Evolutionary conservation across 768 basidiomycete genomes (phyloP).

Genomic region (Collybia nuda): DNA sequence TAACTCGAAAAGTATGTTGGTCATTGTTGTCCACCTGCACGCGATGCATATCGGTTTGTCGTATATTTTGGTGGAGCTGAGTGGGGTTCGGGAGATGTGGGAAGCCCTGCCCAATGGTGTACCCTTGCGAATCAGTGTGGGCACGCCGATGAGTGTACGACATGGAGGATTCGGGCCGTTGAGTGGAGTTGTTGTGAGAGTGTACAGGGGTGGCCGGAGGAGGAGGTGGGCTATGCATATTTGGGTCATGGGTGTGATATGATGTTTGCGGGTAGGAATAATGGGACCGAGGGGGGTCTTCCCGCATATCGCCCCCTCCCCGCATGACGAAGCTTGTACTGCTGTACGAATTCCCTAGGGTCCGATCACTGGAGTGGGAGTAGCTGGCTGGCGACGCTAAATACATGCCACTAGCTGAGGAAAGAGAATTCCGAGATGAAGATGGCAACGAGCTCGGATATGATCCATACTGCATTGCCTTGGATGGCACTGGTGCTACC

Average conservation of each 20-base stretch:
- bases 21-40: constrained; percentile 27
- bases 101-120: constrained; percentile 46
- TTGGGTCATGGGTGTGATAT: constrained; percentile 42
- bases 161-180: constrained; percentile 39
- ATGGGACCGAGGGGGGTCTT: constrained; percentile 43
- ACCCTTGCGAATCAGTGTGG: constrained; percentile 56
- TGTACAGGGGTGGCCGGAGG: constrained; percentile 30
- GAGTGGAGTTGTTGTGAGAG: constrained; percentile 33
- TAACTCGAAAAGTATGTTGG: constrained; percentile 31
- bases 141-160: constrained; percentile 58
- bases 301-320: constrained; percentile 42
- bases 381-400: constrained; percentile 38
- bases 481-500: constrained; percentile 44
- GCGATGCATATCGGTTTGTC: constrained; percentile 44
- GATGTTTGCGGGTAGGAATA: constrained; percentile 53
- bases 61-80: constrained; percentile 37
- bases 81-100: constrained; percentile 47
- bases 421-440: constrained; percentile 41
- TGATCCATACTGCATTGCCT: constrained; percentile 44
- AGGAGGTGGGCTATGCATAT: constrained; percentile 40
- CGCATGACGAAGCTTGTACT: constrained; percentile 41
- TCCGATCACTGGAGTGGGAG: constrained; percentile 50
- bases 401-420: constrained; percentile 35
- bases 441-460: constrained; percentile 39
- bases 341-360: constrained; percentile 45